Evolutionary conservation across 2,329 filamentous ascomycete genomes (phyloP).

Genomic region (Grosmannia serpens): DNA sequence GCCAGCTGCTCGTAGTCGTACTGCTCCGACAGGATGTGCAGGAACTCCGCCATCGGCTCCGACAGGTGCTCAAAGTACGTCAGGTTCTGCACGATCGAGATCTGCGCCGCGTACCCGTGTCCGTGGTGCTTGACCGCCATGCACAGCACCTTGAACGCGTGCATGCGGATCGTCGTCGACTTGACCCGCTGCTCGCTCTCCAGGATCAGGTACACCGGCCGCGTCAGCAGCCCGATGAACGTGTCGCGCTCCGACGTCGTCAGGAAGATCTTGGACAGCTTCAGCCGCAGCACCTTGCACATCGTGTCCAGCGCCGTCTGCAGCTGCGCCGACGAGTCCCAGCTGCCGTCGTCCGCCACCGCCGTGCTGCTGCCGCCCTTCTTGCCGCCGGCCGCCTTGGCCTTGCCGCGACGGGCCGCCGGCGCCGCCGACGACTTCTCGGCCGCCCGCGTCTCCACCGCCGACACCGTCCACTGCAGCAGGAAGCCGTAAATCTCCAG

Average conservation of each 20-base stretch:
- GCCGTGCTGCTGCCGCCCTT: slow-evolving; percentile 52
- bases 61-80: slow-evolving; percentile 99
- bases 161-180: slow-evolving; percentile 81
- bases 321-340: slow-evolving; percentile 83
- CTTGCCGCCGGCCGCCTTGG: slow-evolving; percentile 37
- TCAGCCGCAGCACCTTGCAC: slow-evolving; percentile 90
- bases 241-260: slow-evolving; percentile 95
- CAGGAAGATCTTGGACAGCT: slow-evolving; percentile 83
- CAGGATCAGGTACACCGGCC: slow-evolving; percentile 84
- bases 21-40: slow-evolving; percentile 91
- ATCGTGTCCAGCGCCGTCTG: slow-evolving; percentile 84
- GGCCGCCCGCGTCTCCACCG: slow-evolving; percentile 85
- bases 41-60: slow-evolving; percentile 96
- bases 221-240: slow-evolving; percentile 82
- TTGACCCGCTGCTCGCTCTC: slow-evolving; percentile 93
- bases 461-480: slow-evolving; percentile 87
- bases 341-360: slow-evolving; percentile 34
- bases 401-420: slow-evolving; percentile 59
- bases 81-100: slow-evolving; percentile 92
- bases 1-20: slow-evolving; percentile 95
- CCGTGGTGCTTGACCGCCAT: slow-evolving; percentile 96
- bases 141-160: slow-evolving; percentile 92
- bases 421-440: slow-evolving; percentile 72
- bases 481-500: slow-evolving; percentile 92
- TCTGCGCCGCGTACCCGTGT: slow-evolving; percentile 92